Evolutionary conservation across 2,329 filamentous ascomycete genomes (phyloP), one percentile per base, ranked within the genome.

Genomic region (Xylaria sp.): DNA sequence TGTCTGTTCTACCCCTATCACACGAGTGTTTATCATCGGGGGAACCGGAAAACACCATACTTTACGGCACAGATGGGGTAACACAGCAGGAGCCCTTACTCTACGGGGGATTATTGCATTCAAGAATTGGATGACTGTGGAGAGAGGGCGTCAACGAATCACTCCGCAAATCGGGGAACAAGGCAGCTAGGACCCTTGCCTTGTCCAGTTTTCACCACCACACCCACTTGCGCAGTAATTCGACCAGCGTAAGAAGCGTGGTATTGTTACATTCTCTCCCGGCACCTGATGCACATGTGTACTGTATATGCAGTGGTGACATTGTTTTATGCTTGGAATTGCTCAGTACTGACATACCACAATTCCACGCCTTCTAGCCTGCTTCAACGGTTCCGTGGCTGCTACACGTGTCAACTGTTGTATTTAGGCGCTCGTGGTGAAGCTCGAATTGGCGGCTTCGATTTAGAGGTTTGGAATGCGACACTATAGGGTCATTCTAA

Each of bases 111-210:
- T 59, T 64, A 54, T 52, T 56, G 61, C 37, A 58, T 54, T 65
- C 46, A 10, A 51, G 13, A 37, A 52, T 20, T 65, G 55, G 65
- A 64, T 64, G 50, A 59, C 37, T 37, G 60, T 62, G 58, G 52
- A 48, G 28, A 31, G 25, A 5, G 28, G 39, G 15, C 20, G 34
- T 50, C 52, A 57, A 52, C 10, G 25, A 28, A 4, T 13, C 20
- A 39, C 25, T 65, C 57, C 68, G 68, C 57, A 65, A 59, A 70
- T 67, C 68, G 58, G 67, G 52, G 52, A 65, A 54, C 65, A 70
- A 50, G 65, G 68, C 55, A 39, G 9, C 23, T 50, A 6, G 3
- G 6, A 18, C 59, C 59, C 51, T 28, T 57, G 52, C 15, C 18
- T 2, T 20, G 52, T 6, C 37, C n/a, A 44, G 6, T 7, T 15